A percentile compares a stretch with the other conserved stretches of the same genome.
Conservation (phyloP, 305 asterid genomes). For the Andrographis paniculata region DNA sequence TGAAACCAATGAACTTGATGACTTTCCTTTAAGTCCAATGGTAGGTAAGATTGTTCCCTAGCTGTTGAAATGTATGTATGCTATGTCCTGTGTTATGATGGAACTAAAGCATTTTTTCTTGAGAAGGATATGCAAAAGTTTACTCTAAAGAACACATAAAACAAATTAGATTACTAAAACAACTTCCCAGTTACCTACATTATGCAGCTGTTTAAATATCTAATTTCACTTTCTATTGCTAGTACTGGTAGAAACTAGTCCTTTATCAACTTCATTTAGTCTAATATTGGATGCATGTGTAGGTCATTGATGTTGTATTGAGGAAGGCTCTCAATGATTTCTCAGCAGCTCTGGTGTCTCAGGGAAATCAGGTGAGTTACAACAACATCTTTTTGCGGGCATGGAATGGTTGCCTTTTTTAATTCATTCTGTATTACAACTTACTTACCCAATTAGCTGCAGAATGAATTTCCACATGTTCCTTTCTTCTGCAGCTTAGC, state of each 20-base stretch:
- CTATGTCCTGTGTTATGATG: conserved; percentile 1
- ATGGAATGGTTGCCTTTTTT: conserved; percentile 8
- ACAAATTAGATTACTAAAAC: conserved; percentile 2
- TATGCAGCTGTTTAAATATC: not conserved
- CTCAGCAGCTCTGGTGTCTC: conserved; percentile 54
- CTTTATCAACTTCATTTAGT: conserved; percentile 11
- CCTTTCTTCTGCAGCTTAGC: conserved; percentile 53
- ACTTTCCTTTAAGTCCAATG: conserved; percentile 78
- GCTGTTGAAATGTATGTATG: conserved; percentile 17
- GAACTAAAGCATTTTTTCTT: conserved; percentile 1
- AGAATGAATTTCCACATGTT: conserved; percentile 12
- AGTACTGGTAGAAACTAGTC: not conserved
- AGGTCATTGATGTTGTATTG: conserved; percentile 67
- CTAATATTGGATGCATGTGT: conserved; percentile 23
- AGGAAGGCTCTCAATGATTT: conserved; percentile 76
- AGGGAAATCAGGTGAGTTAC: conserved; percentile 66
- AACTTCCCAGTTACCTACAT: not conserved
- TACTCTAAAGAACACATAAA: conserved; percentile 2
- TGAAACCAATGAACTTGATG: conserved; percentile 45
- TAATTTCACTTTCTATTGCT: not conserved
- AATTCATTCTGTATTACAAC: conserved; percentile 10
- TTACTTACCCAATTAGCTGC: conserved; percentile 9
- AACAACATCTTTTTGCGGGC: not conserved
- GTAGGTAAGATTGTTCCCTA: conserved; percentile 63
- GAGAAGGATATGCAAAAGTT: conserved; percentile 6